These are phyloP conservation scores for Ogataea wickerhamii DNA, from an alignment of 805 yeast genomes.

Conservation along the genomic window DNA sequence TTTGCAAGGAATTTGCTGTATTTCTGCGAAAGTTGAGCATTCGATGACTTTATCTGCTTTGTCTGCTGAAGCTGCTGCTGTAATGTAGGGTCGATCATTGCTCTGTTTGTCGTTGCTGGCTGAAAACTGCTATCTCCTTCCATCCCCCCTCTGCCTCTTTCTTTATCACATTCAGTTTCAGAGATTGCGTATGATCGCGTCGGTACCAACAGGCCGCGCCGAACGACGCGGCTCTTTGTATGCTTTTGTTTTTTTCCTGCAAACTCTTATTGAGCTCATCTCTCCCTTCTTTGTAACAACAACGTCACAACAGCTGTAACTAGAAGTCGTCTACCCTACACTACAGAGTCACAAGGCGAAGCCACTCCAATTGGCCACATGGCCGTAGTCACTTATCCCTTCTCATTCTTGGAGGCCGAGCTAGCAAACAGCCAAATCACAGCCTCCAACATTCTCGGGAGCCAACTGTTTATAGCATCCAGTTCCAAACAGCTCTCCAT, in stretches of 20 bases:
- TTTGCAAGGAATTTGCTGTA: conserved; percentile 22
- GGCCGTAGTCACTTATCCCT: conserved; percentile 18
- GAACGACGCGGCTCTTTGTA: too few relatives aligned
- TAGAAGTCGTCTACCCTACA: too few relatives aligned
- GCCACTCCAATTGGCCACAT: conserved; percentile 10
- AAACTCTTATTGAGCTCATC: too few relatives aligned
- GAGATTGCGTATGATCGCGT: too few relatives aligned
- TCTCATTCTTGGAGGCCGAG: conserved; percentile 13
- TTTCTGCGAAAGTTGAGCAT: conserved; percentile 18
- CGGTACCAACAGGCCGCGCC: too few relatives aligned
- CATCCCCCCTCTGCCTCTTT: too few relatives aligned
- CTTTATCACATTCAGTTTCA: too few relatives aligned
- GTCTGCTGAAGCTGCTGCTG: conserved; percentile 24
- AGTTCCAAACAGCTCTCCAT: conserved; percentile 17
- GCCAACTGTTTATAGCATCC: conserved; percentile 22
- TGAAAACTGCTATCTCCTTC: too few relatives aligned
- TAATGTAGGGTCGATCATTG: conserved; percentile 22
- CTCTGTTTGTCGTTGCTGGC: neutral
- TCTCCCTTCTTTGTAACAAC: too few relatives aligned
- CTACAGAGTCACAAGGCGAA: too few relatives aligned
- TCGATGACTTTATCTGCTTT: conserved; percentile 20
- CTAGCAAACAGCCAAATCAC: conserved; percentile 16
- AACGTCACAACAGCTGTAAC: too few relatives aligned
- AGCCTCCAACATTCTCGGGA: conserved; percentile 14
- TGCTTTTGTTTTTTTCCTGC: too few relatives aligned